phyloP scores from a whole-genome alignment of 1,139 yeast genomes.

The Zygoascus meyerae region DNA sequence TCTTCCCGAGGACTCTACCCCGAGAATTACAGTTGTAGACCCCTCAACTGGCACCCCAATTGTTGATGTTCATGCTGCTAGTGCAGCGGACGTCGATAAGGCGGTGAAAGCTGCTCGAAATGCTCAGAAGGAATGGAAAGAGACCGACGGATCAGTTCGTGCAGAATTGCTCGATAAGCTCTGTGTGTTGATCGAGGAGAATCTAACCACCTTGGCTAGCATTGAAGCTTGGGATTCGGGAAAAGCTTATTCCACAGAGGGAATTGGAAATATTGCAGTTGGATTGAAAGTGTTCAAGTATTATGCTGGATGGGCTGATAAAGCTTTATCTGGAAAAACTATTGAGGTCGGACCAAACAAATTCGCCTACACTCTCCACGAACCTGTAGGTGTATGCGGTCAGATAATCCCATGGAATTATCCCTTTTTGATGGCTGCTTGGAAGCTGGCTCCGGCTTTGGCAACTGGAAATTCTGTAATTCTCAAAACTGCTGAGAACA shows the following conservation, averaged over 20 bases:
- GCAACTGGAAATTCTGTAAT: constrained; percentile 76
- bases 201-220: constrained; percentile 65
- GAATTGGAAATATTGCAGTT: constrained; percentile 44
- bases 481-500: constrained; percentile 70
- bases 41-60: constrained; percentile 48
- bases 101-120: constrained; percentile 56
- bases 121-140: constrained; percentile 49
- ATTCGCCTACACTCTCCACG: constrained; percentile 58
- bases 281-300: constrained; percentile 80
- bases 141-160: constrained; percentile 57
- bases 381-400: constrained; percentile 84
- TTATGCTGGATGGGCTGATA: constrained; percentile 80
- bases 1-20: constrained; percentile 40
- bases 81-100: constrained; percentile 48
- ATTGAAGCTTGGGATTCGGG: constrained; percentile 77
- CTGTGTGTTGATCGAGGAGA: constrained; percentile 55
- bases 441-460: constrained; percentile 71
- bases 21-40: constrained; percentile 19
- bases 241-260: constrained; percentile 62
- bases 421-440: constrained; percentile 72
- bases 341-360: constrained; percentile 54
- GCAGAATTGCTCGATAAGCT: constrained; percentile 57
- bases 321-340: constrained; percentile 57
- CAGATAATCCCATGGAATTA: constrained; percentile 91
- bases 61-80: constrained; percentile 49